Percentiles rank a stretch among this genome's conserved stretches.
Conservation (phyloP, 345 rosid genomes). For the Pseudoturritis turrita region DNA sequence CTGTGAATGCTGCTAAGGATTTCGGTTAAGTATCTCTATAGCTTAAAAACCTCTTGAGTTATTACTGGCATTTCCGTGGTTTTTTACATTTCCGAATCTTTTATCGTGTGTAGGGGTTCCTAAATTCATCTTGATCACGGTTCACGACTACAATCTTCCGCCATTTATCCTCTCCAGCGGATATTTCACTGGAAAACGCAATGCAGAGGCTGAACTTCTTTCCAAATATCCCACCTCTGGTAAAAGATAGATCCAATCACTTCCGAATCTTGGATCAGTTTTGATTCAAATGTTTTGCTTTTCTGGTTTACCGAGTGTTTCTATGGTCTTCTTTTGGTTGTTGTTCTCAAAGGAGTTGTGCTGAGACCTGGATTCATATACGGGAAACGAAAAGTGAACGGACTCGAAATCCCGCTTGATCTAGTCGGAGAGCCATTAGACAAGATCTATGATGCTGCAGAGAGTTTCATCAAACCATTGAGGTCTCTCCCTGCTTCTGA, state of each 20-base stretch:
- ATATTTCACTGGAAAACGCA: conserved; percentile 88
- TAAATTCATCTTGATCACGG: conserved; percentile 77
- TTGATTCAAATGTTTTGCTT: neutral
- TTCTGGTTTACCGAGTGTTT: neutral
- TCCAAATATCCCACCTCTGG: conserved; percentile 82
- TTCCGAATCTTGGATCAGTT: neutral
- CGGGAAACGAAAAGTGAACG: conserved; percentile 67
- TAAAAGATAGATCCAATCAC: conserved; percentile 22
- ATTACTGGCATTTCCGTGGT: neutral
- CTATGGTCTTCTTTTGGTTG: neutral
- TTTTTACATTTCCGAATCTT: neutral
- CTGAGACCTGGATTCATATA: conserved; percentile 85
- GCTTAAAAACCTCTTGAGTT: neutral
- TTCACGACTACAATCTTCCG: conserved; percentile 89
- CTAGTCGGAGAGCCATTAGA: conserved; percentile 71
- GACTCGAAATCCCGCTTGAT: conserved; percentile 78
- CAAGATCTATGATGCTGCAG: conserved; percentile 47
- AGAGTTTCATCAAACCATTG: conserved; percentile 60
- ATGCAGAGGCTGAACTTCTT: conserved; percentile 84
- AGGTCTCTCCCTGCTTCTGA: conserved; percentile 78
- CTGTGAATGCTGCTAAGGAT: conserved; percentile 81
- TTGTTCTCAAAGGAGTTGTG: conserved; percentile 60
- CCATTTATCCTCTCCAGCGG: conserved; percentile 71
- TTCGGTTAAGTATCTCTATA: conserved; percentile 40
- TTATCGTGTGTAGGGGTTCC: conserved; percentile 52